Evolutionary conservation across 2,329 filamentous ascomycete species (phyloP).

Genomic region (Pseudocercospora eumusae): DNA sequence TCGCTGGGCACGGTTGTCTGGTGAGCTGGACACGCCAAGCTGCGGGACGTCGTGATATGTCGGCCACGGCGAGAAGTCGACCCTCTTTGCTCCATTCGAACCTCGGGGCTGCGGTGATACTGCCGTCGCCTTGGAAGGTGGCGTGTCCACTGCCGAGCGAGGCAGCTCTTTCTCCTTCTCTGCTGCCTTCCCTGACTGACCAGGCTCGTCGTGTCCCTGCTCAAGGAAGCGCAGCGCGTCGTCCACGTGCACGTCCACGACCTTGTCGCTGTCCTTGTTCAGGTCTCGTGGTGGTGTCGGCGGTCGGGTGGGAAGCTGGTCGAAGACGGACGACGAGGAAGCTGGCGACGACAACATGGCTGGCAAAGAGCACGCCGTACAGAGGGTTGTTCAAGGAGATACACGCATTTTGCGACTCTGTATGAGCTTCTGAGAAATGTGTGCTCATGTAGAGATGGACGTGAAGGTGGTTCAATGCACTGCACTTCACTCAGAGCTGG

Average conservation of each 20-base stretch:
- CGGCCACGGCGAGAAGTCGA: slow-evolving; percentile 63
- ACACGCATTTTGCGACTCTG: not conserved
- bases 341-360: slow-evolving; percentile 28
- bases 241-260: no score
- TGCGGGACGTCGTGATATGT: slow-evolving; percentile 47
- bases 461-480: not conserved
- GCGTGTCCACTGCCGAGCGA: slow-evolving; percentile 22
- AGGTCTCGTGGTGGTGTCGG: slow-evolving; percentile 58
- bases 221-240: slow-evolving; percentile 43
- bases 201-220: slow-evolving; percentile 36
- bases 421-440: not conserved
- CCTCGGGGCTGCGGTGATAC: slow-evolving; percentile 41
- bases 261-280: no score
- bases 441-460: not conserved
- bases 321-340: slow-evolving; percentile 40
- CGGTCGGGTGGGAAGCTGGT: slow-evolving; percentile 54
- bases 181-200: not conserved
- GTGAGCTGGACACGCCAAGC: slow-evolving; percentile 41
- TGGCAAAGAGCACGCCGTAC: slow-evolving; percentile 11
- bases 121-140: slow-evolving; percentile 27
- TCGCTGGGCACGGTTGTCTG: slow-evolving; percentile 40
- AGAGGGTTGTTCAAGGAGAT: slow-evolving; percentile 5
- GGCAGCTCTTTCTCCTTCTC: slow-evolving; percentile 4
- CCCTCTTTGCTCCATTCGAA: slow-evolving; percentile 53
- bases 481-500: not conserved